Evolutionary conservation across 2,329 filamentous ascomycete genomes (phyloP).

Genomic region (Pseudocercospora ulei): DNA sequence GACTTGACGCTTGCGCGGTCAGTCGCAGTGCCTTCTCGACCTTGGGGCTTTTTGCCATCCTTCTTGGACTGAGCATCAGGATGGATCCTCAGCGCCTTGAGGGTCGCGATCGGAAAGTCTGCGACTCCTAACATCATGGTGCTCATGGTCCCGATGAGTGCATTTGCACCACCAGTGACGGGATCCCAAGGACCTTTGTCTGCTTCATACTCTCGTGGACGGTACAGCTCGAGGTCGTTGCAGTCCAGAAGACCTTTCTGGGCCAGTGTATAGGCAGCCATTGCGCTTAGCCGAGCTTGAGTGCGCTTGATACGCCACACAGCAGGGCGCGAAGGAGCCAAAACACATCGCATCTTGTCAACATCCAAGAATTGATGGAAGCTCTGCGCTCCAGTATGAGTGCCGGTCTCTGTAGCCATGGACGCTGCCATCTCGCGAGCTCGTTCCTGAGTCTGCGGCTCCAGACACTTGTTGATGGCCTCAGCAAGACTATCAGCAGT

Average conservation of each 20-base stretch:
- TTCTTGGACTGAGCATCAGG: slow-evolving; percentile 28
- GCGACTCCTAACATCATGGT: slow-evolving; percentile 73
- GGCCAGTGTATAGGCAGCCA: slow-evolving; percentile 62
- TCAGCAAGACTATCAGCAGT: slow-evolving; percentile 39
- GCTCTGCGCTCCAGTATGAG: slow-evolving; percentile 37
- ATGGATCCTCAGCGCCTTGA: slow-evolving; percentile 43
- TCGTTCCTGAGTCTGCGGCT: slow-evolving; percentile 32
- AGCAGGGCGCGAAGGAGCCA: slow-evolving; percentile 59
- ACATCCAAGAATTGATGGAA: slow-evolving; percentile 49
- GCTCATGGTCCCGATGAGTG: slow-evolving; percentile 71
- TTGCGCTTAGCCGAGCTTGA: slow-evolving; percentile 56
- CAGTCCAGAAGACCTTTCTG: slow-evolving; percentile 56
- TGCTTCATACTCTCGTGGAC: slow-evolving; percentile 60
- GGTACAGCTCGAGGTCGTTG: slow-evolving; percentile 60
- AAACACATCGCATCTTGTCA: slow-evolving; percentile 57
- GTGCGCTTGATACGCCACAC: slow-evolving; percentile 66
- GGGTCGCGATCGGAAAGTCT: slow-evolving; percentile 54
- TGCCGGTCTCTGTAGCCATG: slow-evolving; percentile 40
- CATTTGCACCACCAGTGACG: slow-evolving; percentile 64
- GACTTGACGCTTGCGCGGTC: slow-evolving; percentile 14
- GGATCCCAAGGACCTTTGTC: slow-evolving; percentile 72
- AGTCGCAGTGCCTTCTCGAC: slow-evolving; percentile 9
- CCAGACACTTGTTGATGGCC: slow-evolving; percentile 42
- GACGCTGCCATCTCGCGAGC: slow-evolving; percentile 37
- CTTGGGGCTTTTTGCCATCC: slow-evolving; percentile 20